Evolutionary conservation across 352 stramenopile species (phyloP), one percentile per base, ranked within the genome.

Genomic region (Plasmopara muralis): DNA sequence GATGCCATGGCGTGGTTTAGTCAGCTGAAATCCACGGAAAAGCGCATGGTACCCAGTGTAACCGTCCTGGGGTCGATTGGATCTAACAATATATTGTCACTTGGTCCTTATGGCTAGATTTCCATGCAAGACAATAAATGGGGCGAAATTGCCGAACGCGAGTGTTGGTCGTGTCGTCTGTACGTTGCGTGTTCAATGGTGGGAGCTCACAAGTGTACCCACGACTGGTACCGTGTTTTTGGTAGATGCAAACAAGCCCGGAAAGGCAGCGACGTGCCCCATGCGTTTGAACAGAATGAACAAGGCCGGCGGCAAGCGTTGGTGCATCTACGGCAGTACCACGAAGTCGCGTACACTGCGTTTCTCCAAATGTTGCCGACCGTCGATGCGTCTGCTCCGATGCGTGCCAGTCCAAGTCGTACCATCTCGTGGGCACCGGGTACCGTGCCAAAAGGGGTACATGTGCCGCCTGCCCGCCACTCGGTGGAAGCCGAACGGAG

Each of bases 51-150:
- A 43, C 20, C 3, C 3, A 25, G 20, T 25, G 20, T 25, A n/a
- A 25, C 20, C 20, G 20, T 25, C 20, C 20, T 25, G 20, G 20
- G 1, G 20, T 25, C 20, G 20, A 25, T 1, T 25, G 3, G 20
- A 25, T 25, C 20, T 25, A 25, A 25, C 20, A 25, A 25, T 25
- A 25, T 25, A 25, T 25, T 25, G 20, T 1, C n/a, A 25, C 20
- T 25, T 3, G 1, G 20, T 25, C 1, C 20, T 25, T 1, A 25
- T 25, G 20, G 47, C 12, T 49, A 88, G 77, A 86, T 89, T 50
- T 87, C 79, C 2, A 87, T 89, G 79, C 79, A 89, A 61, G 79
- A 89, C 62, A 89, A 89, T 56, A 83, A 84, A 60, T 87, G 79
- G 79, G 84, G 79, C 15, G 79, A 89, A 55, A 89, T 89, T 54